Evolutionary conservation across 2,329 filamentous ascomycete genomes (phyloP).

Genomic region (Scedosporium minutisporum): DNA sequence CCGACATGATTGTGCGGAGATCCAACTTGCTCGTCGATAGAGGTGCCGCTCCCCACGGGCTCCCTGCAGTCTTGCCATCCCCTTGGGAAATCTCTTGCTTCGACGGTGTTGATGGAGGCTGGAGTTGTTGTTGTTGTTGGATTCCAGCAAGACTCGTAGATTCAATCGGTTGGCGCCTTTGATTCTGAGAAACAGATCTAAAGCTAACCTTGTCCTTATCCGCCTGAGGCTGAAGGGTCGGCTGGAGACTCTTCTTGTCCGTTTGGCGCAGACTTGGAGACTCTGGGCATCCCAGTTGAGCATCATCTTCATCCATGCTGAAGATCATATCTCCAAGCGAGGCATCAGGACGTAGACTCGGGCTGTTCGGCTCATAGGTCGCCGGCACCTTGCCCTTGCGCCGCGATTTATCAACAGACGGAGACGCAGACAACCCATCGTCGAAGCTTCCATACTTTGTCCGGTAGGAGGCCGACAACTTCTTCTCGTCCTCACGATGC

Average conservation of each 20-base stretch:
- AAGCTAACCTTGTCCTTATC: background rate
- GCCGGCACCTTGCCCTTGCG: conserved; percentile 32
- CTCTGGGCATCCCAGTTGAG: background rate
- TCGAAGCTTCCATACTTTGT: conserved; percentile 55
- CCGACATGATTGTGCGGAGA: conserved; percentile 66
- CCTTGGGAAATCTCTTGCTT: background rate
- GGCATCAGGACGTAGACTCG: conserved; percentile 56
- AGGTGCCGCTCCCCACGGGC: conserved; percentile 39
- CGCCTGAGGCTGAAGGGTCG: no score
- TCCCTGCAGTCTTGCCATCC: conserved; percentile 14
- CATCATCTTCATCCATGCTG: conserved; percentile 77
- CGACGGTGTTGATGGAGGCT: background rate
- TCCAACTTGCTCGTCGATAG: conserved; percentile 57
- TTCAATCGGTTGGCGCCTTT: conserved; percentile 2
- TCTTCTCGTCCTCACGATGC: conserved; percentile 56
- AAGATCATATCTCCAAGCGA: conserved; percentile 77
- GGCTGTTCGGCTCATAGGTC: conserved; percentile 52
- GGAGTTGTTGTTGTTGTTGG: background rate
- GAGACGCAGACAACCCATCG: conserved; percentile 36
- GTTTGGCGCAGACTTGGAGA: background rate
- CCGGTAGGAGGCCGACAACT: conserved; percentile 50
- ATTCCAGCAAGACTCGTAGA: background rate
- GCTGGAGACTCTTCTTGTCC: background rate
- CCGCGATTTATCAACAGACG: conserved; percentile 33
- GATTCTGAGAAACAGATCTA: background rate